Percentiles rank a stretch among this genome's conserved stretches.
These are phyloP conservation scores for Ophiosphaerella korrae DNA, from an alignment of 2,329 filamentous ascomycete species.

Conservation along the genomic window DNA sequence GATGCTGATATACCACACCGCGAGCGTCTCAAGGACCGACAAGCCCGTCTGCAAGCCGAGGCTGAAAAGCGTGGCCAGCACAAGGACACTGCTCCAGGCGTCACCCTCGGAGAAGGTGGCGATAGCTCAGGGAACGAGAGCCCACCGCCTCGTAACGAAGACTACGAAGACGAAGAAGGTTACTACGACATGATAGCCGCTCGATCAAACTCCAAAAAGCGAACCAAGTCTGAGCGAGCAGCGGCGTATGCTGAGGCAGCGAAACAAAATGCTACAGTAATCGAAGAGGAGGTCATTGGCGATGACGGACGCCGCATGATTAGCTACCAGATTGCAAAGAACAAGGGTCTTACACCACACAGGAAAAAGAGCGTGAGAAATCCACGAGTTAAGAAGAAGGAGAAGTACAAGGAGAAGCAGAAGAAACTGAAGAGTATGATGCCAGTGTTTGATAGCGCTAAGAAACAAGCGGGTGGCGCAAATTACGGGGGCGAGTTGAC, in stretches of 20 bases:
- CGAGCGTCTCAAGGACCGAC: slow-evolving; percentile 83
- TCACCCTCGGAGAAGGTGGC: slow-evolving; percentile 66
- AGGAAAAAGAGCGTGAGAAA: slow-evolving; percentile 94
- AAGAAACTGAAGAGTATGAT: slow-evolving; percentile 93
- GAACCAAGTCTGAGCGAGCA: slow-evolving; percentile 72
- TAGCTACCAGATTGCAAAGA: slow-evolving; percentile 93
- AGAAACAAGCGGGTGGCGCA: slow-evolving; percentile 67
- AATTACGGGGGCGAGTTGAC: slow-evolving; percentile 86
- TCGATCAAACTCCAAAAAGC: slow-evolving; percentile 68
- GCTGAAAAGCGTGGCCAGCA: slow-evolving; percentile 79
- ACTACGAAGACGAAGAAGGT: slow-evolving; percentile 64
- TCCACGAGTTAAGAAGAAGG: slow-evolving; percentile 96
- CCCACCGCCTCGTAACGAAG: slow-evolving; percentile 44
- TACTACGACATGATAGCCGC: slow-evolving; percentile 91
- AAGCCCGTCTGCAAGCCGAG: slow-evolving; percentile 84
- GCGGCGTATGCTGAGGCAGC: slow-evolving; percentile 61
- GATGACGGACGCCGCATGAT: slow-evolving; percentile 90
- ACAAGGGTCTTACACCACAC: slow-evolving; percentile 89
- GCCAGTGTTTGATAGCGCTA: slow-evolving; percentile 80
- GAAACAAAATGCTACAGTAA: slow-evolving; percentile 64
- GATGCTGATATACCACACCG: slow-evolving; percentile 85
- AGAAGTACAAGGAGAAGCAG: slow-evolving; percentile 94
- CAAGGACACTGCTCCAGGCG: slow-evolving; percentile 61
- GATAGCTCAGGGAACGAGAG: slow-evolving; percentile 70
- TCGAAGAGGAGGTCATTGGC: slow-evolving; percentile 72